Evolutionary conservation across 1,284 basidiomycete genomes (phyloP).

Genomic region (Apiotrichum domesticum): DNA sequence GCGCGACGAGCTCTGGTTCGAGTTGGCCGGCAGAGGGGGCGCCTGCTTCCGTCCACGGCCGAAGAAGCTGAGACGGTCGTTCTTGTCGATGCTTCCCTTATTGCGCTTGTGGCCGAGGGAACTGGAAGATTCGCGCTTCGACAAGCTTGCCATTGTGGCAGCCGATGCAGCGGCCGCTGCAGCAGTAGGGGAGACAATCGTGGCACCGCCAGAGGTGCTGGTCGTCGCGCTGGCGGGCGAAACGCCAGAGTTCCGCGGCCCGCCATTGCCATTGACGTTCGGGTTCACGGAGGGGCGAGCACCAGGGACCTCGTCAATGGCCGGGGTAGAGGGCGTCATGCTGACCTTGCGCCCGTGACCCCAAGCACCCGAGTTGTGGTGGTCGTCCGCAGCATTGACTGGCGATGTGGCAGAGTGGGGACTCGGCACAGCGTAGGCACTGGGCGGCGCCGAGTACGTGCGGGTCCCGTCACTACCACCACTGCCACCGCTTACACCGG

Average conservation of each 20-base stretch:
- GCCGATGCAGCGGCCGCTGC: constrained; percentile 3
- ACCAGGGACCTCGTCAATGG: constrained; percentile 16
- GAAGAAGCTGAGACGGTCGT: constrained; percentile 58
- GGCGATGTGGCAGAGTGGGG: background rate
- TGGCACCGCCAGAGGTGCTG: background rate
- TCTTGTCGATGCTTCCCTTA: constrained; percentile 44
- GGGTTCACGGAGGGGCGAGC: background rate
- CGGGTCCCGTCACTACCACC: background rate
- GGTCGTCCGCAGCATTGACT: constrained; percentile 13
- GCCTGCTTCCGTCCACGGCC: constrained; percentile 71
- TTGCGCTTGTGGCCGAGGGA: constrained; percentile 41
- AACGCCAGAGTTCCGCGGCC: constrained; percentile 1
- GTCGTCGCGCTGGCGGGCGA: constrained; percentile 6
- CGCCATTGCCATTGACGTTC: background rate
- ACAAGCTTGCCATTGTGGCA: constrained; percentile 8
- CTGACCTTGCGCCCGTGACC: constrained; percentile 35
- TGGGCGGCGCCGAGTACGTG: background rate
- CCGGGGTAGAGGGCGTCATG: constrained; percentile 19
- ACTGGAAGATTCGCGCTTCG: constrained; percentile 41
- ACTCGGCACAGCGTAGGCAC: background rate
- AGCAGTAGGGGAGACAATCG: background rate
- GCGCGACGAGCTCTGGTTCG: constrained; percentile 23
- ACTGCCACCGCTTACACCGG: background rate
- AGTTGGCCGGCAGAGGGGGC: constrained; percentile 50
- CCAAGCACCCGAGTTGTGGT: constrained; percentile 6